Evolutionary conservation across 1,139 yeast species (phyloP).

Genomic region (Diutina rugosa): DNA sequence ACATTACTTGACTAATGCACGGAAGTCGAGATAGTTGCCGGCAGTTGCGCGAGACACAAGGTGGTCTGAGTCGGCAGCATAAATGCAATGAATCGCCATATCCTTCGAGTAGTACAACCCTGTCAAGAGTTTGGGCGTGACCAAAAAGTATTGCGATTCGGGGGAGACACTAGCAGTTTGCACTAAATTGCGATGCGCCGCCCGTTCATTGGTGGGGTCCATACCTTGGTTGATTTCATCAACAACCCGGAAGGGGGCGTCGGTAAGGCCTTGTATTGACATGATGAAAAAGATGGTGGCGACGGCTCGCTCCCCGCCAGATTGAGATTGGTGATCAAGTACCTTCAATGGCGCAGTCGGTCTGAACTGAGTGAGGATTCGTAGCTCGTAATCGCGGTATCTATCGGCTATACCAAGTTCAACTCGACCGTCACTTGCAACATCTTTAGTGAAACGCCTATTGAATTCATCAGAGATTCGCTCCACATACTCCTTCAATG

Average conservation of each 20-base stretch:
- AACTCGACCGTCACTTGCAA: conserved; percentile 82
- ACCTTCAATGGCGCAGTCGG: conserved; percentile 42
- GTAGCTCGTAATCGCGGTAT: conserved; percentile 70
- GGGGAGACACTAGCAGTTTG: conserved; percentile 60
- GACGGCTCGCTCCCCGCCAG: conserved; percentile 97
- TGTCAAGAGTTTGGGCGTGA: conserved; percentile 83
- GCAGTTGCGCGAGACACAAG: not conserved
- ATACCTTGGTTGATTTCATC: conserved; percentile 98
- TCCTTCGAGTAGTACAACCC: conserved; percentile 65
- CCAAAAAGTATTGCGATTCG: conserved; percentile 71
- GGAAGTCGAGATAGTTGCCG: conserved; percentile 18
- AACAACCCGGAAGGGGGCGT: conserved; percentile 87
- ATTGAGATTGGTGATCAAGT: conserved; percentile 77
- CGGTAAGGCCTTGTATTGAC: conserved; percentile 82
- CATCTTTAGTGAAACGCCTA: conserved; percentile 43
- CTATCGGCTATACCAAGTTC: conserved; percentile 39
- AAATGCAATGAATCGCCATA: conserved; percentile 83
- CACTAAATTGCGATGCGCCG: conserved; percentile 80
- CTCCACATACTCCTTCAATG: conserved; percentile 34
- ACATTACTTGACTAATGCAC: not conserved
- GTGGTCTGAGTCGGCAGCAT: conserved; percentile 17
- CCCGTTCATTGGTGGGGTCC: conserved; percentile 88
- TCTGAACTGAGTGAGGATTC: conserved; percentile 77
- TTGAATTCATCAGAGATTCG: conserved; percentile 53
- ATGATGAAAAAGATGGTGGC: conserved; percentile 85